These are phyloP conservation scores for Jacaranda mimosifolia DNA, from an alignment of 257 asterid genomes.

Conservation along the genomic window DNA sequence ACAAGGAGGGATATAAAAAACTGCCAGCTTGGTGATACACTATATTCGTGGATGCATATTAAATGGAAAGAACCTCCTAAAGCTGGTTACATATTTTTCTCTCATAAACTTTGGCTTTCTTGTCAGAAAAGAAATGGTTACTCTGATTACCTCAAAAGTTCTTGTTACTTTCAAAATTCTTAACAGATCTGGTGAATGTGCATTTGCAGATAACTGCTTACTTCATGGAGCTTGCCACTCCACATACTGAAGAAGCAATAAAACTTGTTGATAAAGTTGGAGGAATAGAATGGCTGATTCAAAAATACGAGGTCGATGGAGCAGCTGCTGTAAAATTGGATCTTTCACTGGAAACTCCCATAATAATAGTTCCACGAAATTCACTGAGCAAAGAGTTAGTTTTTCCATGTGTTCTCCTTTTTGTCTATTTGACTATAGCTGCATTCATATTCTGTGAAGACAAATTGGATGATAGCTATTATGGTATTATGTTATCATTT, in stretches of 20 bases:
- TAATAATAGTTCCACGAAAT: constrained; percentile 89
- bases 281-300: constrained; percentile 98
- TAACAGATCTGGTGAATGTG: constrained; percentile 35
- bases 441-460: constrained; percentile 26
- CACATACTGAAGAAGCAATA: constrained; percentile 95
- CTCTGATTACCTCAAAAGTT: constrained; percentile 18
- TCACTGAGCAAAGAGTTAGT: constrained; percentile 95
- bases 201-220: constrained; percentile 83
- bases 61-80: constrained; percentile 17
- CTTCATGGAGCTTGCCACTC: constrained; percentile 98
- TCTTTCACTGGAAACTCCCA: constrained; percentile 91
- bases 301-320: constrained; percentile 96
- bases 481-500: constrained; percentile 12
- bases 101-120: constrained; percentile 18
- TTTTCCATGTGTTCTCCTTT: constrained; percentile 31
- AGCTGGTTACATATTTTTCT: constrained; percentile 11
- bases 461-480: constrained; percentile 24
- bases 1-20: not conserved
- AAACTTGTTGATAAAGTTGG: constrained; percentile 97
- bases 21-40: constrained; percentile 6
- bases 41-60: not conserved
- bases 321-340: constrained; percentile 95
- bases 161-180: constrained; percentile 26
- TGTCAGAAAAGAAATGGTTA: not conserved
- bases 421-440: constrained; percentile 29